These are phyloP conservation scores for Coemansia sp. DNA, from an alignment of 192 early-diverging fungal species.

Conservation along the genomic window DNA sequence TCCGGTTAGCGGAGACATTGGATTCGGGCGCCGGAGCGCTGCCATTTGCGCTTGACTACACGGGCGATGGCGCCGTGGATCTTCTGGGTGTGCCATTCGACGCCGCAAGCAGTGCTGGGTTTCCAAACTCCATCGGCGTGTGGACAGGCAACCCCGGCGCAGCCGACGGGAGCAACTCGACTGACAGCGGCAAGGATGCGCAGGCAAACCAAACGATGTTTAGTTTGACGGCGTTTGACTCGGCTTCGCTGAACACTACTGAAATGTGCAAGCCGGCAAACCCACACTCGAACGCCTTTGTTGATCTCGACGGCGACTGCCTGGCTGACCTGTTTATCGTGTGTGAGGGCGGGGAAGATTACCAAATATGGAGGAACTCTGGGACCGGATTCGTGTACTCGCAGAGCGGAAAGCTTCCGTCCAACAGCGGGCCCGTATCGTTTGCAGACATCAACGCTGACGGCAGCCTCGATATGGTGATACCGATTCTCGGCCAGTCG, in stretches of 20 bases:
- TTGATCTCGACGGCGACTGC: slow-evolving; percentile 93
- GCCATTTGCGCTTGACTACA: slow-evolving; percentile 43
- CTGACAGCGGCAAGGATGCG: slow-evolving; percentile 59
- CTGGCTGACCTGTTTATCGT: slow-evolving; percentile 72
- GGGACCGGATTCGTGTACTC: slow-evolving; percentile 64
- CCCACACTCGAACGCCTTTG: slow-evolving; percentile 90
- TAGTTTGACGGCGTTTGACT: slow-evolving; percentile 9
- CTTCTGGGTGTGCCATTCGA: slow-evolving; percentile 31
- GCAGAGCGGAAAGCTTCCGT: slow-evolving; percentile 61
- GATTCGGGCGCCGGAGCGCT: slow-evolving; percentile 15
- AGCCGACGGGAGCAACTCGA: not conserved
- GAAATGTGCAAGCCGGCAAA: slow-evolving; percentile 64
- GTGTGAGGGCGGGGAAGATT: slow-evolving; percentile 61
- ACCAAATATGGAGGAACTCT: slow-evolving; percentile 77
- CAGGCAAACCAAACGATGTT: slow-evolving; percentile 14
- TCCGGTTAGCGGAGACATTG: slow-evolving; percentile 50
- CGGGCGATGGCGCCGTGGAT: slow-evolving; percentile 19
- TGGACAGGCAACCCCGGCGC: not conserved
- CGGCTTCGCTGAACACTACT: slow-evolving; percentile 13
- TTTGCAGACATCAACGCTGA: slow-evolving; percentile 96
- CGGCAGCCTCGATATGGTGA: slow-evolving; percentile 82
- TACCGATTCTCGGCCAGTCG: slow-evolving; percentile 62
- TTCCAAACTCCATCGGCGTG: not conserved
- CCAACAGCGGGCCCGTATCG: slow-evolving; percentile 68
- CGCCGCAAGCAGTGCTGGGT: not conserved